Evolutionary conservation across 768 basidiomycete genomes (phyloP).

Genomic region (Rubroboletus pulcherrimus): DNA sequence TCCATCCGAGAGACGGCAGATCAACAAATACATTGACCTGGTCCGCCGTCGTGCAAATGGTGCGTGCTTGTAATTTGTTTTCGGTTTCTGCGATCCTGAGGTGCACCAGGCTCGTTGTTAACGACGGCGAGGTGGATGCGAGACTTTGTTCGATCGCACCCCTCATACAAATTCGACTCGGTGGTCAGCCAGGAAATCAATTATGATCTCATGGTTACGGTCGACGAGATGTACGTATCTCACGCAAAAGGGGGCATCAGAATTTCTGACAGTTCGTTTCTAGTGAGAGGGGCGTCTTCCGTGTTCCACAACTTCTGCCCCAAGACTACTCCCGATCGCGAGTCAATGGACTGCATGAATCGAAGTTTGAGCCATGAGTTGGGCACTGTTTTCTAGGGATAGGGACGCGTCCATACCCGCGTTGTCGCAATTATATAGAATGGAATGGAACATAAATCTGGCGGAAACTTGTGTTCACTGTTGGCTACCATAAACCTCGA

Average conservation of each 20-base stretch:
- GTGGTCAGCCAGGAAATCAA: constrained; percentile 88
- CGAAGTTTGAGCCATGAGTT: constrained; percentile 24
- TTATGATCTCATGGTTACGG: constrained; percentile 84
- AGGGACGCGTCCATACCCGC: not conserved
- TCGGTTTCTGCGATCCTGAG: constrained; percentile 1
- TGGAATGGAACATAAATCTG: not conserved
- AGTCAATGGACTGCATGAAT: constrained; percentile 26
- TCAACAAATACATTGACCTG: constrained; percentile 77
- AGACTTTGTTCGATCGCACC: constrained; percentile 85
- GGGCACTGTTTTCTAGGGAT: not conserved
- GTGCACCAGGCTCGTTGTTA: constrained; percentile 58
- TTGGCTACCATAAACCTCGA: too few relatives aligned
- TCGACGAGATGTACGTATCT: constrained; percentile 84
- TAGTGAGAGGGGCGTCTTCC: constrained; percentile 67
- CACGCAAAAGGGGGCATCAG: not conserved
- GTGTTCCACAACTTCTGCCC: constrained; percentile 63
- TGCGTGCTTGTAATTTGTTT: constrained; percentile 31
- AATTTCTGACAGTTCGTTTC: constrained; percentile 1
- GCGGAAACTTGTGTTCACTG: too few relatives aligned
- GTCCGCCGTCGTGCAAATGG: constrained; percentile 78
- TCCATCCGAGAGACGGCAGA: constrained; percentile 50
- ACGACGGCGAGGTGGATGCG: constrained; percentile 95
- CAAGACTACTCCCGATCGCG: constrained; percentile 43
- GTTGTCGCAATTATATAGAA: not conserved
- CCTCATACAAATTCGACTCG: constrained; percentile 91